Evolutionary conservation across 2,329 filamentous ascomycete species (phyloP).

Genomic region (Blumeria graminis): DNA sequence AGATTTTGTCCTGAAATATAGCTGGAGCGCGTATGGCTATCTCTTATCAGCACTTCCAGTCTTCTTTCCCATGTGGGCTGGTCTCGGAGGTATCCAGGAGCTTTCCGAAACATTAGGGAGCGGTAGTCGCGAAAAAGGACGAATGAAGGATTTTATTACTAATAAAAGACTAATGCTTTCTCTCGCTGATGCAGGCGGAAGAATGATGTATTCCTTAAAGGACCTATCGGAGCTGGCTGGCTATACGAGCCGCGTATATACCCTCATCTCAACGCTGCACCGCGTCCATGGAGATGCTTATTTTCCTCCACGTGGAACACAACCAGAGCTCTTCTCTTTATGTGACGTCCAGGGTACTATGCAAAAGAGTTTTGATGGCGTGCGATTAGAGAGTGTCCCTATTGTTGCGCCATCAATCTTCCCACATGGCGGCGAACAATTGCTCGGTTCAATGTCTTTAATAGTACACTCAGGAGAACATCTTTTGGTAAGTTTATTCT

Average conservation of each 20-base stretch:
- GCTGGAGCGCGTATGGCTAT: slow-evolving; percentile 95
- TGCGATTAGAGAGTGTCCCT: slow-evolving; percentile 79
- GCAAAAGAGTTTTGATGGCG: slow-evolving; percentile 84
- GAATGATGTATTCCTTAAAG: slow-evolving; percentile 99
- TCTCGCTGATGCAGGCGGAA: slow-evolving; percentile 77
- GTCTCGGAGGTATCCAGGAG: slow-evolving; percentile 50
- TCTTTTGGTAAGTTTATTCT: slow-evolving; percentile 31
- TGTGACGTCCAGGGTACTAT: slow-evolving; percentile 83
- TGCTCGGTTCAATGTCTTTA: slow-evolving; percentile 71
- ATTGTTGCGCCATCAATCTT: slow-evolving; percentile 73
- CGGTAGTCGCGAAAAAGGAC: slow-evolving; percentile 46
- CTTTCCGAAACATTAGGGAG: slow-evolving; percentile 26
- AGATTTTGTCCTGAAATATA: slow-evolving; percentile 94
- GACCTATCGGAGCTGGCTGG: slow-evolving; percentile 88
- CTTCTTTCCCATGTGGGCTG: slow-evolving; percentile 85
- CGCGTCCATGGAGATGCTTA: slow-evolving; percentile 83
- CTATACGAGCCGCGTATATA: slow-evolving; percentile 89
- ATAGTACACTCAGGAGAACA: slow-evolving; percentile 81
- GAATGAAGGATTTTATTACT: slow-evolving; percentile 98
- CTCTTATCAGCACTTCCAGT: slow-evolving; percentile 78
- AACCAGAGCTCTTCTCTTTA: slow-evolving; percentile 65
- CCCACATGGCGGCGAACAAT: slow-evolving; percentile 75
- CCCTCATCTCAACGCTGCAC: slow-evolving; percentile 81
- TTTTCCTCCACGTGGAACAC: slow-evolving; percentile 37
- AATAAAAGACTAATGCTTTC: slow-evolving; percentile 98